Conservation (phyloP, 345 rosid genomes). For the Cardamine chenopodiifolia region DNA sequence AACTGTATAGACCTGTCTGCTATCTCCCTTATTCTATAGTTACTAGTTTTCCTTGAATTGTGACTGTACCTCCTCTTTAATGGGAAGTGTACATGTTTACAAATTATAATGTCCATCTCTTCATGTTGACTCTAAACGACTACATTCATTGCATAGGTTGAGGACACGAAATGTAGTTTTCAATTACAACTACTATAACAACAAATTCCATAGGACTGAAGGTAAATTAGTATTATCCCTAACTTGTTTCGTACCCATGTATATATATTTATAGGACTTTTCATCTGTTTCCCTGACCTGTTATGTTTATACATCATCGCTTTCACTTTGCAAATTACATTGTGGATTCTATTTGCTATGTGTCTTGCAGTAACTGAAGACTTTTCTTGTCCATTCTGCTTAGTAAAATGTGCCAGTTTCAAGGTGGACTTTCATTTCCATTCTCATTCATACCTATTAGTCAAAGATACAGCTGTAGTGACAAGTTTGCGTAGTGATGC, state of each 20-base stretch:
- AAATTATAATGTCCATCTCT: conserved; percentile 10
- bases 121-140: conserved; percentile 25
- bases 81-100: conserved; percentile 15
- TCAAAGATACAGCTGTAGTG: conserved; percentile 37
- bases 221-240: conserved; percentile 51
- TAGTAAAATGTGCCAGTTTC: conserved; percentile 92
- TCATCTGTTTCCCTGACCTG: not conserved
- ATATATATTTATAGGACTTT: not conserved
- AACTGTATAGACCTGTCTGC: not conserved
- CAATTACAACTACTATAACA: conserved; percentile 88
- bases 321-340: not conserved
- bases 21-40: conserved; percentile 10
- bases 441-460: conserved; percentile 23
- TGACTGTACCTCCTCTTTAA: conserved; percentile 1
- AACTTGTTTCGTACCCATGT: conserved; percentile 9
- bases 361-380: conserved; percentile 92
- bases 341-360: conserved; percentile 21
- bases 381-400: conserved; percentile 96
- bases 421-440: conserved; percentile 56
- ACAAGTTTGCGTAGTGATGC: conserved; percentile 28
- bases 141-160: conserved; percentile 64
- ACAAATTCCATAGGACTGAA: conserved; percentile 89
- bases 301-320: not conserved
- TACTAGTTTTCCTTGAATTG: conserved; percentile 21
- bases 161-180: conserved; percentile 93